Base-by-base conservation (phyloP, 2,329 filamentous ascomycete species). In the Lecanicillium sp. region DNA sequence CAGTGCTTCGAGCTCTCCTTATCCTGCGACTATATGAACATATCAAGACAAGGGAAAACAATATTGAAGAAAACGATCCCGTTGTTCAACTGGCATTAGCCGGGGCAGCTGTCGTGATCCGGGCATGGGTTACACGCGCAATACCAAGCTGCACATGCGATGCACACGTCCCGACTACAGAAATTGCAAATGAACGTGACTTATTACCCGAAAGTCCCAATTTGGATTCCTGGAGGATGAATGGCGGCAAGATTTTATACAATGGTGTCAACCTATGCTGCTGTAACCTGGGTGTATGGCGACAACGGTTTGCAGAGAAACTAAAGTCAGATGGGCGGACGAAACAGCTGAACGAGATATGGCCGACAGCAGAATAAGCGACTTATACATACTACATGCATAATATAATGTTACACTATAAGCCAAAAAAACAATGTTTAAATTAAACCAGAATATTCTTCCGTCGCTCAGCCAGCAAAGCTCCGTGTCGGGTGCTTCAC, bases 101-200 rank as follows among this genome's bases (percentile, higher is more conserved):
- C 4, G 39, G 33, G 2, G 39, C 33, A 6, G 19, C 39, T 13
- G 33, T 36, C 12, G 39, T 41, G 5, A 34, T 29, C 12, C 39
- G 39, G 15, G 34, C 39, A 4, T 41, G 39, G 39, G 31, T 30
- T 17, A 34, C 35, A 17, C 33, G 39, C 15, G 39, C 33, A 5
- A 2, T 32, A 1, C 39, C 20, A 9, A 22, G 34, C 13, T 41
- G 39, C 33, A 14, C 33, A 11, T 41, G 39, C 33, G 33, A 4
- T 13, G 29, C 34, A 16, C 19, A 20, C 16, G 4, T 41, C 15
- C 39, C 39, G 2, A 22, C 39, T n/a, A 16, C 36, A 7, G 39
- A 41, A 14, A 17, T 41, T 9, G 29, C 29, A 22, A 30, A 29
- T 9, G 5, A 33, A 20, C 16, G 33, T 5, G 29, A 20, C n/a